phyloP scores from a whole-genome alignment of 495 filamentous ascomycete genomes.

The Xylaria flabelliformis region DNA sequence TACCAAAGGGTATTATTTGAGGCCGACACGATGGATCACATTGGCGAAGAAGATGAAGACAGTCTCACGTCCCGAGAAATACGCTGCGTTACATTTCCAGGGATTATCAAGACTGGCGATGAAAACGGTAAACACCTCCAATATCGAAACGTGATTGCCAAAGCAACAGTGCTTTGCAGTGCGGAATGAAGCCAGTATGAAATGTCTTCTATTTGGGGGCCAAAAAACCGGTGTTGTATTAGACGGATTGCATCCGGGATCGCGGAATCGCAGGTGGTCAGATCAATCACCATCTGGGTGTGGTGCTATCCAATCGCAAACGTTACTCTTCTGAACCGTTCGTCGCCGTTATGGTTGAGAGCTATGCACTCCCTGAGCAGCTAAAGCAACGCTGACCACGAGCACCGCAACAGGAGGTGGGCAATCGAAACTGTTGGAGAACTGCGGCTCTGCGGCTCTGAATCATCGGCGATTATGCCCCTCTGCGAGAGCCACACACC shows the following conservation, averaged over 20 bases:
- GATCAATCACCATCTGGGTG: background rate
- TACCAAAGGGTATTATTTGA: slow-evolving; percentile 59
- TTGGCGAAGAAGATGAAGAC: slow-evolving; percentile 62
- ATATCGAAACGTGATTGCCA: slow-evolving; percentile 61
- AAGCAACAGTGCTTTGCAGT: slow-evolving; percentile 60
- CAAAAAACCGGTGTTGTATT: slow-evolving; percentile 14
- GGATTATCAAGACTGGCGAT: slow-evolving; percentile 61
- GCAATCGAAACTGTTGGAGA: slow-evolving; percentile 15
- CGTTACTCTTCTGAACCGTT: background rate
- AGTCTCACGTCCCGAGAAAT: slow-evolving; percentile 51
- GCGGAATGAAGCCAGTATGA: slow-evolving; percentile 46
- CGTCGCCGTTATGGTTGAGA: background rate
- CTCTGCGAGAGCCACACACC: slow-evolving; percentile 16
- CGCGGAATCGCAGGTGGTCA: slow-evolving; percentile 10
- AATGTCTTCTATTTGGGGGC: slow-evolving; percentile 21
- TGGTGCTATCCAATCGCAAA: slow-evolving; percentile 7
- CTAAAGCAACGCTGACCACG: slow-evolving; percentile 13
- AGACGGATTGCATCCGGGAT: slow-evolving; percentile 28
- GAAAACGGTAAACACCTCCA: slow-evolving; percentile 60
- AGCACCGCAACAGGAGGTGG: background rate
- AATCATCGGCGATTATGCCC: slow-evolving; percentile 13
- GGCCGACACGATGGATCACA: slow-evolving; percentile 60
- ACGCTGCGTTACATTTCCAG: slow-evolving; percentile 59
- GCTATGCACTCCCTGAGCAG: slow-evolving; percentile 13
- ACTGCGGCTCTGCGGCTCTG: slow-evolving; percentile 22